Base-by-base conservation (phyloP, 2,329 filamentous ascomycete genomes). In the Ophiostoma australiae region DNA sequence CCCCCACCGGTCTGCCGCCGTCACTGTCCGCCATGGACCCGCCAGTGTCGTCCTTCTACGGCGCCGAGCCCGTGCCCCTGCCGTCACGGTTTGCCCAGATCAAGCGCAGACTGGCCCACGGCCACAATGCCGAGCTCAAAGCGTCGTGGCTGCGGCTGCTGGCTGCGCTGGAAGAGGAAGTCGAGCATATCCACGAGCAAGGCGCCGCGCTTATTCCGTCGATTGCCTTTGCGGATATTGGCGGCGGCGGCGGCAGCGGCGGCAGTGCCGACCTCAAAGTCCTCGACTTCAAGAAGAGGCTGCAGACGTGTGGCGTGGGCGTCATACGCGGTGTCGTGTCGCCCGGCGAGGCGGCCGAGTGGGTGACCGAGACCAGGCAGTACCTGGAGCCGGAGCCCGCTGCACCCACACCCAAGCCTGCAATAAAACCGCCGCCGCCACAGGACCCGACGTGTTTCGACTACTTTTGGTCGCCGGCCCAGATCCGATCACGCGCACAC, bases 391-490 rank as follows among this genome's bases (percentile, higher is more conserved):
- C 82, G 27, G 84, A 83, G 73, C 80, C 81, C 72, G 5, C 44
- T 48, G 3, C 44, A n/a, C 7, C 44, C 20, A 20, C 44, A 20
- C n/a, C 44, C 17, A 48, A 20, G 20, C 17, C 17, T 48, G n/a
- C 61, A 7, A 82, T 82, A 75, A 84, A 82, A 77, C 85, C 84
- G 67, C 89, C 88, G 37, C 85, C 85, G 0, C 81, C 84, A 0
- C 85, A 88, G 74, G 87, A 89, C 58, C 89, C 89, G 5, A 87
- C 89, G 1, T 91, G 90, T 69, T 91, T 89, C 79, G 89, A 91
- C 78, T 85, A 91, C 76, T 91, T 91, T 80, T 91, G 89, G 90
- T 89, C 89, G 5, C 89, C 89, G 0, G 86, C 89, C 0, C 90
- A 92, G 79, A 84, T 90, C 70, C 84, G 86, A 75, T 87, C 89